Evolutionary conservation across 2,329 filamentous ascomycete species (phyloP), one percentile per base, ranked within the genome.

Genomic region (Capronia americana): DNA sequence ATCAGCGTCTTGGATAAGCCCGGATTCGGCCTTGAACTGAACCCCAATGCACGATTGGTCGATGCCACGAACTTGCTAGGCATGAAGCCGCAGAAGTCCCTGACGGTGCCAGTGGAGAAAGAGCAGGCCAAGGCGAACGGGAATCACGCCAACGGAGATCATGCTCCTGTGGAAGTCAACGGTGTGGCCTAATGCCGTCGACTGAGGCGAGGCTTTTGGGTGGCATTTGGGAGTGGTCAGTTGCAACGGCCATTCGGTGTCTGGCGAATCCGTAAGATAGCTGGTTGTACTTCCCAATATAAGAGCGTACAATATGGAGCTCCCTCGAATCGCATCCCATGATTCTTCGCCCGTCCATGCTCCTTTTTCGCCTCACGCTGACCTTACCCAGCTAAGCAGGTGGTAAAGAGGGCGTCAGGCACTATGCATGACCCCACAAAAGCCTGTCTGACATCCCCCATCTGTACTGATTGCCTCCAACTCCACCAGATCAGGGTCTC

Each of bases 1-100:
- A 86, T 92, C 3, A 87, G 88, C 20, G 88, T 92, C 63, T 84
- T 97, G 64, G 92, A 97, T 77, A 93, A 90, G 83, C 93, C 93
- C 4, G 93, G 93, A 0, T 97, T 97, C 75, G 93, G 93, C 4
- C 83, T 97, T 58, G 93, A 93, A 66, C 79, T 97, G 64, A 97
- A 95, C 78, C 92, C 92, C 0, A 86, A 86, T 20, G 92, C 90
- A 28, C 91, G 91, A 75, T 81, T 97, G 68, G 91, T 97, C 62
- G 87, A 93, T 48, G 91, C 92, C 5, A 83, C 87, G 55, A 86
- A 88, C 63, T 85, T 97, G 17, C 81, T 97, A 63, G 91, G 86
- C 59, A 90, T 92, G 23, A 88, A 76, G 74, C 90, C 79, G 11
- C 75, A 77, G 67, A 83, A 75, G 78, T 79, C 74, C 70, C 80